Evolutionary conservation across 73 alveolate species (phyloP), one percentile per base, ranked within the genome.

Genomic region (Paramecium octaurelia): DNA sequence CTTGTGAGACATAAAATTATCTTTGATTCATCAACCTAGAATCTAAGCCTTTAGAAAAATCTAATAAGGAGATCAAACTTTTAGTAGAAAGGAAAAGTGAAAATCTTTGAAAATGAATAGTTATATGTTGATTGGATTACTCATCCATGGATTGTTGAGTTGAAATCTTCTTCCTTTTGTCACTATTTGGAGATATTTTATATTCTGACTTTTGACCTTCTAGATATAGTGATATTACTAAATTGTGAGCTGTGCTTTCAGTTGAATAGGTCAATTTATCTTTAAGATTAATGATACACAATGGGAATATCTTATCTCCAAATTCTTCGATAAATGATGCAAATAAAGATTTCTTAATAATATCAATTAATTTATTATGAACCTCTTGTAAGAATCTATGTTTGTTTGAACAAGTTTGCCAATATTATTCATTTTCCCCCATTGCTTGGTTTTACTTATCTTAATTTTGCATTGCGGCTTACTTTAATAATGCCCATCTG

Each of bases 181-280:
- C 75, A 23, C 12, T 46, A 3, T 23, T 44, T 40, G 91, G 91
- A 1, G 48, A 42, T 20, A 80, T 80, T 40, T 23, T 24, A 80
- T 80, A 80, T 80, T 80, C 91, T 21, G 91, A 80, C 7, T 40
- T 43, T 44, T 9, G 31, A 8, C 91, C 91, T 48, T 80, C 91
- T 4, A 42, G 16, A 44, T 43, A 48, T 24, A 80, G 12, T 43
- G 42, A 64, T 31, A 64, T 64, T 64, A 14, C 24, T 34, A 64
- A 64, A 64, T 64, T 64, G 4, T 20, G 48, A 31, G 84, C 1
- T 64, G 42, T 64, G 46, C 50, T 14, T 14, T 64, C 84, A 64
- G 84, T 14, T 27, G 84, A 34, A 64, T 27, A 20, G 2, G 84
- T 16, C 16, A 73, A 36, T 80, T 80, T 80, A 80, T 80, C 91